phyloP scores from a whole-genome alignment of 345 rosid genomes.

The Citrus maxima region DNA sequence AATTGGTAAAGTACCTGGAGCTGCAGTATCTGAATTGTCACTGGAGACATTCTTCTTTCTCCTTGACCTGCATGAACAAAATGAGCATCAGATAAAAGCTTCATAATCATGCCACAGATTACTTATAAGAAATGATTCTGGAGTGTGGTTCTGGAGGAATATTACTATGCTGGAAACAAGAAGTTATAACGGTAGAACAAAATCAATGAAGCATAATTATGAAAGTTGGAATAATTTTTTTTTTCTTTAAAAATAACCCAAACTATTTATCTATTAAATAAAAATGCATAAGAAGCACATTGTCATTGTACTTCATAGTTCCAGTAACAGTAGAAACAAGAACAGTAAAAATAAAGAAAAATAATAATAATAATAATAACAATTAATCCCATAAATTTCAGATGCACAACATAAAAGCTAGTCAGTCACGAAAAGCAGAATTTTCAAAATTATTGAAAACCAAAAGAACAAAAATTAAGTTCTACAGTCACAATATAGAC shows the following conservation, averaged over 20 bases:
- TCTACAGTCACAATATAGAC: background rate
- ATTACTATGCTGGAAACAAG: background rate
- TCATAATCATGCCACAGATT: background rate
- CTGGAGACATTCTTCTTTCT: conserved; percentile 75
- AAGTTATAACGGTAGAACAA: background rate
- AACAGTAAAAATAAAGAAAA: too few relatives aligned
- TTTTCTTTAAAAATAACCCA: background rate
- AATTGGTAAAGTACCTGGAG: conserved; percentile 44
- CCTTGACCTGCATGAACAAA: conserved; percentile 63
- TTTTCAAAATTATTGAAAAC: background rate
- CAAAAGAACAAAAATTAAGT: background rate
- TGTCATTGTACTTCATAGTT: background rate
- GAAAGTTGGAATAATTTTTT: background rate
- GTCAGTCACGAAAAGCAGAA: too few relatives aligned
- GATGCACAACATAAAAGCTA: background rate
- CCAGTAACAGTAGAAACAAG: background rate
- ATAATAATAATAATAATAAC: too few relatives aligned
- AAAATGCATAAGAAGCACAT: background rate
- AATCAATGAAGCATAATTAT: background rate
- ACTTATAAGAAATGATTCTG: background rate
- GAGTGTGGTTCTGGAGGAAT: background rate
- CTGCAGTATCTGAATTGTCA: conserved; percentile 69
- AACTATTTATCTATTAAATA: background rate
- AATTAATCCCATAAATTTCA: background rate
- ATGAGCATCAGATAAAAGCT: background rate